A percentile compares a stretch with the other conserved stretches of the same genome.
Conservation (phyloP, 108 stramenopile genomes). For the Cafeteria roenbergensis region DNA sequence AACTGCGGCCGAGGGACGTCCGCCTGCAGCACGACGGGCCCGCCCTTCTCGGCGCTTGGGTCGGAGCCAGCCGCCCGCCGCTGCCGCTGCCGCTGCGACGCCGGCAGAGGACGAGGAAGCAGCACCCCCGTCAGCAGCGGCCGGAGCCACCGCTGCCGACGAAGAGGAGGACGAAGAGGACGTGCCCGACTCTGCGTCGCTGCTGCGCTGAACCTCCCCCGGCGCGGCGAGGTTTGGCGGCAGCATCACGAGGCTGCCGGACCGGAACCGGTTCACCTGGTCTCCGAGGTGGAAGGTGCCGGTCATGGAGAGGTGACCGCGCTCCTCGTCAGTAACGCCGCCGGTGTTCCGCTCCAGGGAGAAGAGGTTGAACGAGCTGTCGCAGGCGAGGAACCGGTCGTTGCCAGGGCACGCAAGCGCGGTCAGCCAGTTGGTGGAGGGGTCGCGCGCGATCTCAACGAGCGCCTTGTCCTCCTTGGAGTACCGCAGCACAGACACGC, state of each 20-base stretch:
- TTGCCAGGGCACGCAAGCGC: constrained; percentile 77
- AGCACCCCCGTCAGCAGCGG: neutral
- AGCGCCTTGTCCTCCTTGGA: constrained; percentile 58
- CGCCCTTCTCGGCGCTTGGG: constrained; percentile 16
- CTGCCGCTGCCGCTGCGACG: neutral
- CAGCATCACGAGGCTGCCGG: constrained; percentile 78
- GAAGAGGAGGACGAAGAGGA: neutral
- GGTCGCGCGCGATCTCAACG: constrained; percentile 81
- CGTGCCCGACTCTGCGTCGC: neutral
- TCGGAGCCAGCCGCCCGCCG: constrained; percentile 6
- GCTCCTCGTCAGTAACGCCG: constrained; percentile 66
- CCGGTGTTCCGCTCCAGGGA: constrained; percentile 61
- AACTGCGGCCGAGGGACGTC: constrained; percentile 25
- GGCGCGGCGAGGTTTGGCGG: neutral
- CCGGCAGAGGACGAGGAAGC: neutral
- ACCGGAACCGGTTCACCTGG: constrained; percentile 76
- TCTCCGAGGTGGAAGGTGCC: constrained; percentile 90
- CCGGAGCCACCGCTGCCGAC: neutral
- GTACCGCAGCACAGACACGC: constrained; percentile 73
- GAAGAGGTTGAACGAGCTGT: constrained; percentile 77
- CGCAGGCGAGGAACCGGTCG: constrained; percentile 75
- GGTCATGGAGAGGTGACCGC: constrained; percentile 66
- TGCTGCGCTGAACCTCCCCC: neutral
- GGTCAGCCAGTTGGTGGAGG: constrained; percentile 82
- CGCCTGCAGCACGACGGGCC: too few species aligned